Conservation (phyloP, 2,329 filamentous ascomycete species). For the Neopestalotiopsis sp. region DNA sequence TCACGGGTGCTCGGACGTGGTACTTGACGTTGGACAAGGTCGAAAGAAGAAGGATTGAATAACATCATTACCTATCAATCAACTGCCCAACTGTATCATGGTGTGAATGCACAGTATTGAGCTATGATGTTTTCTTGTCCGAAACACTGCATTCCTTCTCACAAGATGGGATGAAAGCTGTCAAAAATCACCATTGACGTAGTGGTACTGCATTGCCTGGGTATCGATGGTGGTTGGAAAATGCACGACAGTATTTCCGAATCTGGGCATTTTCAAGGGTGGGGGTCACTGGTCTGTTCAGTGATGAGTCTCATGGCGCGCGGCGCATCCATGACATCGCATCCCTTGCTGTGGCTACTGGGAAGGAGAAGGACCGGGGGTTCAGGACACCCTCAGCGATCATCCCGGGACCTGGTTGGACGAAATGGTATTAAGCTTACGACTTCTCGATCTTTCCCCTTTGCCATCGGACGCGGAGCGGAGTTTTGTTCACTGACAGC, state of each 20-base stretch:
- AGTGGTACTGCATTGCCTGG: neutral
- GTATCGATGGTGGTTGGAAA: neutral
- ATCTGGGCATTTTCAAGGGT: neutral
- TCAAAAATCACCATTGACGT: neutral
- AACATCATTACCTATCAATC: too few species aligned
- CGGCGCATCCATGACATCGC: too few species aligned
- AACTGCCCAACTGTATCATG: too few species aligned
- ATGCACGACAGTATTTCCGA: neutral
- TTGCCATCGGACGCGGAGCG: neutral
- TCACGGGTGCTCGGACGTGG: too few species aligned
- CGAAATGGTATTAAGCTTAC: neutral
- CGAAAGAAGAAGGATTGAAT: too few species aligned
- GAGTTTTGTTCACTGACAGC: neutral
- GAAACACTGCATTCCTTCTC: neutral
- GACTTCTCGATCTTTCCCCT: neutral
- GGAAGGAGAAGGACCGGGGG: neutral
- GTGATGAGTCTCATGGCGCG: neutral
- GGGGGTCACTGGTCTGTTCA: neutral
- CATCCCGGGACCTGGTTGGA: neutral
- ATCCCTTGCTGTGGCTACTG: neutral
- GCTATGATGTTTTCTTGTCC: neutral
- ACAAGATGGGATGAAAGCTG: neutral
- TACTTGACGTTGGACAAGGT: too few species aligned
- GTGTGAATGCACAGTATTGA: too few species aligned
- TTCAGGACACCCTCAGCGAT: neutral